Evolutionary conservation across 2,329 filamentous ascomycete genomes (phyloP).

Genomic region (Aureobasidium sp.): DNA sequence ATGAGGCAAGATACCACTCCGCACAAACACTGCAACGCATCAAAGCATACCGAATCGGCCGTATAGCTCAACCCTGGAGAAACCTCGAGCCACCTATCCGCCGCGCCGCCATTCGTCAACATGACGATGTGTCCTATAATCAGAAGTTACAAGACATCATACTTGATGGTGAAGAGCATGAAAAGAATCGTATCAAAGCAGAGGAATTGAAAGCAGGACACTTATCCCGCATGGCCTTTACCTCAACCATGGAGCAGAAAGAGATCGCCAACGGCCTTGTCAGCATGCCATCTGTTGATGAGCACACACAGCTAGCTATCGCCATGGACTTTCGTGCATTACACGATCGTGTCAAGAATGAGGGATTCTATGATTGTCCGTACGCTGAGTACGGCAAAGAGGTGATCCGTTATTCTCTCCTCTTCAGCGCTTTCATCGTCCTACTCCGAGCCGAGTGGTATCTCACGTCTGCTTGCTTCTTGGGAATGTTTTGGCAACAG

Average conservation of each 20-base stretch:
- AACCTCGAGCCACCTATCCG: constrained; percentile 54
- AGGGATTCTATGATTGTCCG: constrained; percentile 53
- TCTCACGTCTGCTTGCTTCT: constrained; percentile 48
- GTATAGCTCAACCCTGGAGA: constrained; percentile 48
- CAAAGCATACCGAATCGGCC: constrained; percentile 55
- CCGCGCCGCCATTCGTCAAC: constrained; percentile 6
- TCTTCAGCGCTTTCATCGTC: constrained; percentile 46
- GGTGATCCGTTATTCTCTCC: constrained; percentile 44
- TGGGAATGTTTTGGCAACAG: constrained; percentile 62
- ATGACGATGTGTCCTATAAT: neutral
- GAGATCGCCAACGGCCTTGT: constrained; percentile 34
- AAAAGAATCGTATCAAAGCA: constrained; percentile 2
- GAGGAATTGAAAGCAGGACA: constrained; percentile 2
- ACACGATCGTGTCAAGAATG: constrained; percentile 48
- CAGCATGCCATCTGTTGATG: constrained; percentile 48
- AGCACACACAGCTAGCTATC: constrained; percentile 49
- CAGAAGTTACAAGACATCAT: constrained; percentile 10
- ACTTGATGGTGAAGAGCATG: constrained; percentile 7
- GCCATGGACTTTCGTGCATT: constrained; percentile 49
- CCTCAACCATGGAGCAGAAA: constrained; percentile 29
- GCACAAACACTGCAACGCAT: constrained; percentile 48
- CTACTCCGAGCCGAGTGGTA: constrained; percentile 49
- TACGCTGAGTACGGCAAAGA: constrained; percentile 57
- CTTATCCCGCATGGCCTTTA: constrained; percentile 27
- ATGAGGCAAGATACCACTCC: constrained; percentile 49